phyloP scores from a whole-genome alignment of 129 eudicot genomes.

The Centella asiatica region DNA sequence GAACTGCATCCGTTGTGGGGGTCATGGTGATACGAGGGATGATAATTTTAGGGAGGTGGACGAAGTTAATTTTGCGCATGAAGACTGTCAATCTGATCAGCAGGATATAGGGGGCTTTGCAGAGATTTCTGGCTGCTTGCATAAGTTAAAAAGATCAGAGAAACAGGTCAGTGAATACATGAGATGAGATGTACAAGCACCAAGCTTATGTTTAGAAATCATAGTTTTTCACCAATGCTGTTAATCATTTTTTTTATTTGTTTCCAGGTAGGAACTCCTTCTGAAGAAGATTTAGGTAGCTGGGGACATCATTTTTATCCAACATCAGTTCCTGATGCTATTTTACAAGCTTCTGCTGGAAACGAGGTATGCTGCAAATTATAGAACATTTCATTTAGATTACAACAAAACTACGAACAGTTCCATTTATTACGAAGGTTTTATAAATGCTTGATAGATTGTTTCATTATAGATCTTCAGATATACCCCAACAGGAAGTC shows the following conservation, averaged over 20 bases:
- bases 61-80: slow-evolving; percentile 22
- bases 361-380: slow-evolving; percentile 51
- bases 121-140: slow-evolving; percentile 76
- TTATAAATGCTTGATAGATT: not conserved
- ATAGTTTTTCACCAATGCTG: not conserved
- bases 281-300: slow-evolving; percentile 90
- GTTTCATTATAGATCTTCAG: not conserved
- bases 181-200: not conserved
- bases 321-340: slow-evolving; percentile 74
- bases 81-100: slow-evolving; percentile 30
- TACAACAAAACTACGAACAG: not conserved
- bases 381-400: not conserved
- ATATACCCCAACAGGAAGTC: not conserved
- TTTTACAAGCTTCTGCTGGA: slow-evolving; percentile 94
- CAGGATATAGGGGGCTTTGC: slow-evolving; percentile 95
- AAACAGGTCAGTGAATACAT: slow-evolving; percentile 46
- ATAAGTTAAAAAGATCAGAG: slow-evolving; percentile 63
- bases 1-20: slow-evolving; percentile 68
- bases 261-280: slow-evolving; percentile 62
- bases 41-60: slow-evolving; percentile 10
- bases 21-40: slow-evolving; percentile 21
- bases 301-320: slow-evolving; percentile 92
- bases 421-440: not conserved
- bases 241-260: not conserved
- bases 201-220: not conserved